Conservation (phyloP, 148 eudicot genomes). For the Fagopyrum homotropicum region DNA sequence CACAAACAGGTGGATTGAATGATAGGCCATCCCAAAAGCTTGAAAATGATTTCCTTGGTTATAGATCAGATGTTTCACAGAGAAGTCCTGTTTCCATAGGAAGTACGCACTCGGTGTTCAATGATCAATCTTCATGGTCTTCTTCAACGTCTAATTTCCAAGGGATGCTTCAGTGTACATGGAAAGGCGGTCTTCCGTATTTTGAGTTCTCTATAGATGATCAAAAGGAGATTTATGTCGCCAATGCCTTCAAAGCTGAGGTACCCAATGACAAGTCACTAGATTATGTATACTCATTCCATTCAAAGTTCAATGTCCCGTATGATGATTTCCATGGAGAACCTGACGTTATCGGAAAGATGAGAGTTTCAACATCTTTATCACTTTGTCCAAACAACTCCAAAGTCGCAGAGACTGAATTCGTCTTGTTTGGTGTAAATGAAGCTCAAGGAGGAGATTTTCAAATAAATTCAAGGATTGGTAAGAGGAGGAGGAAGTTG, state of each 20-base stretch:
- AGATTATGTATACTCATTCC: slow-evolving; percentile 54
- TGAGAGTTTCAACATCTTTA: slow-evolving; percentile 61
- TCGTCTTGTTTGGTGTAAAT: slow-evolving; percentile 47
- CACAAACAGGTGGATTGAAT: slow-evolving; percentile 18
- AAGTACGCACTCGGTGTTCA: slow-evolving; percentile 28
- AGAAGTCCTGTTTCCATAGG: slow-evolving; percentile 34
- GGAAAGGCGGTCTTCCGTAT: slow-evolving; percentile 58
- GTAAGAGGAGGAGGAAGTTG: slow-evolving; percentile 40
- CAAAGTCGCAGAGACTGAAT: slow-evolving; percentile 56
- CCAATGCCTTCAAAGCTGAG: slow-evolving; percentile 36
- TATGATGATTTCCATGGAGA: slow-evolving; percentile 17
- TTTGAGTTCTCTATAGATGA: slow-evolving; percentile 73
- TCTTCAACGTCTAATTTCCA: slow-evolving; percentile 22
- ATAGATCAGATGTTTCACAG: slow-evolving; percentile 28
- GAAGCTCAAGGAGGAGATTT: slow-evolving; percentile 27
- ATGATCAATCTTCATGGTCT: slow-evolving; percentile 38
- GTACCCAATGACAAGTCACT: slow-evolving; percentile 26
- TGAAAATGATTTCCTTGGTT: slow-evolving; percentile 23
- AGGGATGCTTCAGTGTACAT: slow-evolving; percentile 66
- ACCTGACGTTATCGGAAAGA: slow-evolving; percentile 48
- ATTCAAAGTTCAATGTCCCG: slow-evolving; percentile 27
- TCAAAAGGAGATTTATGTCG: slow-evolving; percentile 50
- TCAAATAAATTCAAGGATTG: slow-evolving; percentile 26
- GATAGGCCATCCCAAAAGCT: slow-evolving; percentile 22
- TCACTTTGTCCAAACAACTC: slow-evolving; percentile 34